Base-by-base conservation (phyloP, 2,329 filamentous ascomycete species). In the Neofusicoccum parvum region DNA sequence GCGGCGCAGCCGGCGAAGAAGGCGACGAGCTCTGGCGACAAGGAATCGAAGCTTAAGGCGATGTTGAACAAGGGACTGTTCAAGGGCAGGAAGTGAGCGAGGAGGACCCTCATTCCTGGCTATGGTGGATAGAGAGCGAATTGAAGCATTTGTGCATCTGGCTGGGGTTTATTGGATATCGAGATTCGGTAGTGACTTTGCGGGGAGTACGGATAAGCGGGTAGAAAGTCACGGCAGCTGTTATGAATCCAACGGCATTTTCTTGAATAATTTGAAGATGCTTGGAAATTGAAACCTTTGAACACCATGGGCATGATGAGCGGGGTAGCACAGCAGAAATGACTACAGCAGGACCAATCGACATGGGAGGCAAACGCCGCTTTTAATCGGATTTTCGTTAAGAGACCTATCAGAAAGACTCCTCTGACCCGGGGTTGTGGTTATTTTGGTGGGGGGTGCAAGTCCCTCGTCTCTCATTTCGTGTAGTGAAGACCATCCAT, bases 31-130 rank as follows among this genome's bases (percentile, higher is more conserved):
- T 67, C 66, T 20, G 75, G 70, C 54, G 77, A 79, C 48, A 79
- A 78, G 70, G 78, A 79, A 69, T 75, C 70, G 39, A 79, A 77
- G 70, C 63, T 80, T 54, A 78, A 78, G 74, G 78, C 69, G 64
- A 70, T 79, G 10, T 66, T 80, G 32, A 71, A 72, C 6, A 77
- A 76, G 64, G 72, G 73, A 3, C 53, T 78, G 37, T 78, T 77
- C 53, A 77, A 77, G 70, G 54, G 72, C 23, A 56, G 51, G 23
- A 62, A 66, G 45, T 62, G 27, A 34, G 14, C 1, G 3, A 10
- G 5, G 43, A 15, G 32, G 3, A 11, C 2, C 48, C 43, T 15
- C 15, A 43, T 41, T 17, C 4, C 12, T 46, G 12, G 43, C n/a
- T 43, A 68, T 66, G 12, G 63, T 67, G 20, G 69, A 70, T 53